These are phyloP conservation scores for Stemphylium beticola DNA, from an alignment of 2,329 filamentous ascomycete species.

Conservation along the genomic window DNA sequence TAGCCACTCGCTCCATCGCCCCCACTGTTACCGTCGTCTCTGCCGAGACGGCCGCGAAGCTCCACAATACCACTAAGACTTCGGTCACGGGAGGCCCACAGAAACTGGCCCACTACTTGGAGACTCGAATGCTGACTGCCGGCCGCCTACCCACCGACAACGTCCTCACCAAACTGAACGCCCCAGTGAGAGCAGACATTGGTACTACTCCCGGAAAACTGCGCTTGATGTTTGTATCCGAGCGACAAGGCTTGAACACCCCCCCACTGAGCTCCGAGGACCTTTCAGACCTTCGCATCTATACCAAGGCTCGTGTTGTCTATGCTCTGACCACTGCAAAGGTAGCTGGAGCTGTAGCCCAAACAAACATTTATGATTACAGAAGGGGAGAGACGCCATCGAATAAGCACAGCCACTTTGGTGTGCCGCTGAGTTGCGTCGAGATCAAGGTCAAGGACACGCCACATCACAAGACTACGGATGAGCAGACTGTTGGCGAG, in stretches of 20 bases:
- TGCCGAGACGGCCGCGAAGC: conserved; percentile 72
- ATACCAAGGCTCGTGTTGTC: conserved; percentile 78
- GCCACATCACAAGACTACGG: conserved; percentile 65
- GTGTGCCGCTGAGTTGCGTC: conserved; percentile 77
- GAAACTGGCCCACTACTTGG: conserved; percentile 72
- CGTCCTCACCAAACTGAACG: conserved; percentile 67
- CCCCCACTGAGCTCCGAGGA: conserved; percentile 71
- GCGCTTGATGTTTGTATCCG: conserved; percentile 80
- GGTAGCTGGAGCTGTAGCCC: conserved; percentile 88
- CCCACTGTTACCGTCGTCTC: conserved; percentile 85
- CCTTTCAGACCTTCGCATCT: conserved; percentile 81
- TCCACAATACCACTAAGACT: conserved; percentile 67
- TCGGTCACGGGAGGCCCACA: conserved; percentile 68
- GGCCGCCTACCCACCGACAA: conserved; percentile 76
- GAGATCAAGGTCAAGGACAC: conserved; percentile 77
- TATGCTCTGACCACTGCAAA: conserved; percentile 83
- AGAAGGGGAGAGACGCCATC: conserved; percentile 57
- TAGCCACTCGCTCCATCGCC: conserved; percentile 75
- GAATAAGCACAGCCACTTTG: conserved; percentile 71
- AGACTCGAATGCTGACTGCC: conserved; percentile 71
- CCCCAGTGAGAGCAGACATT: conserved; percentile 63
- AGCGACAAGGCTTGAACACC: conserved; percentile 67
- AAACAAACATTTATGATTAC: conserved; percentile 90
- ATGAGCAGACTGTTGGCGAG: conserved; percentile 60
- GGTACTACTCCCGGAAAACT: conserved; percentile 73